These are phyloP conservation scores for Starmerella cellae DNA, from an alignment of 805 yeast genomes.

Conservation along the genomic window DNA sequence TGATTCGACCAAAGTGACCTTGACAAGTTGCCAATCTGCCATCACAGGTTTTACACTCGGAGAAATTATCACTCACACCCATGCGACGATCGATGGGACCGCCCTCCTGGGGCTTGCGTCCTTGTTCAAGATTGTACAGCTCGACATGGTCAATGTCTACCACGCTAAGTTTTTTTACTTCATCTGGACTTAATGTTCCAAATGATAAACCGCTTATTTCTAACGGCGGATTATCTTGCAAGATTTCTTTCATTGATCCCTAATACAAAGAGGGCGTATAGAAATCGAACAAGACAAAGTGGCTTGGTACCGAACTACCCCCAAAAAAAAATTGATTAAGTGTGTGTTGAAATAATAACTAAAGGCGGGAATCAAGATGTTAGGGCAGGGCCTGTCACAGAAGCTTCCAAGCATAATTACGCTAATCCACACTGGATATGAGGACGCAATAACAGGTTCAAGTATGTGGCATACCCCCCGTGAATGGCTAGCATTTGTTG, in stretches of 20 bases:
- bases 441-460: no score
- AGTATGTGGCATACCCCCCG: no score
- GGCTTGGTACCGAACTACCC: no score
- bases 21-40: constrained; percentile 90
- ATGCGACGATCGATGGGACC: constrained; percentile 87
- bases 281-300: no score
- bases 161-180: constrained; percentile 84
- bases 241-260: constrained; percentile 29
- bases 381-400: no score
- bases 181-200: constrained; percentile 83
- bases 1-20: constrained; percentile 95
- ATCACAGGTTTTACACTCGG: constrained; percentile 81
- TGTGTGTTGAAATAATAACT: no score
- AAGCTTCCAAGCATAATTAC: no score
- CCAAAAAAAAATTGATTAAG: no score
- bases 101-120: constrained; percentile 61
- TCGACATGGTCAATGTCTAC: constrained; percentile 88
- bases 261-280: not conserved
- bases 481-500: no score
- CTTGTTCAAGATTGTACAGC: constrained; percentile 78
- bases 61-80: constrained; percentile 86
- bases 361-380: no score
- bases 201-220: constrained; percentile 81
- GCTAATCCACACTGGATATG: no score
- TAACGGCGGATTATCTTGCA: constrained; percentile 74